These are phyloP conservation scores for Cephaloascus fragrans DNA, from an alignment of 805 yeast species.

Conservation along the genomic window DNA sequence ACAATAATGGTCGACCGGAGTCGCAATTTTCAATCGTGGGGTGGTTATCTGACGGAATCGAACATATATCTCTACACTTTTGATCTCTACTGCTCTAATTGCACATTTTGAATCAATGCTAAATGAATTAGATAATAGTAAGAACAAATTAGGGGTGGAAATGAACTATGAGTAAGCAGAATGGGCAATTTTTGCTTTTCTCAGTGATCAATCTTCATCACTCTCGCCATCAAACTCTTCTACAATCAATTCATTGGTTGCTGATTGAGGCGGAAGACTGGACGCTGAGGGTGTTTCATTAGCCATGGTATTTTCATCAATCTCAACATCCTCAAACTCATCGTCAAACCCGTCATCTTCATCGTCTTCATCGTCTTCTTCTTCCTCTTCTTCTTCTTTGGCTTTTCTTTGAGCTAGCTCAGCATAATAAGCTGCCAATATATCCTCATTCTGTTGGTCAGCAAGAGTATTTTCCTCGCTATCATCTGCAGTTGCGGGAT, in stretches of 20 bases:
- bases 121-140: no score
- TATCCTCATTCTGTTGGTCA: conserved; percentile 10
- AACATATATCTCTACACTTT: no score
- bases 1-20: no score
- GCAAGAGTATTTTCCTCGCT: conserved; percentile 2
- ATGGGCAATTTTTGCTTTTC: neutral
- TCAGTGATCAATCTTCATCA: conserved; percentile 5
- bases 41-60: no score
- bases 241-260: neutral
- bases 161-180: no score
- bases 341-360: conserved; percentile 13
- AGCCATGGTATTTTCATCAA: neutral
- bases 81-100: no score
- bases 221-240: conserved; percentile 4
- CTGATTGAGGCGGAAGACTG: neutral
- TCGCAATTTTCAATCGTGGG: no score
- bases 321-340: conserved; percentile 5
- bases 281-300: neutral
- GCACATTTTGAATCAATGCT: no score
- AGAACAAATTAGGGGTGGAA: no score
- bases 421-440: conserved; percentile 12
- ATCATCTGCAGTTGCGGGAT: conserved; percentile 1
- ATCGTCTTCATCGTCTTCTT: conserved; percentile 16
- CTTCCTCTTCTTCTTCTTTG: conserved; percentile 18
- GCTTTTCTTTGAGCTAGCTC: conserved; percentile 13